These are phyloP conservation scores for Volvox africanus DNA, from an alignment of 139 green algal species.

Conservation along the genomic window DNA sequence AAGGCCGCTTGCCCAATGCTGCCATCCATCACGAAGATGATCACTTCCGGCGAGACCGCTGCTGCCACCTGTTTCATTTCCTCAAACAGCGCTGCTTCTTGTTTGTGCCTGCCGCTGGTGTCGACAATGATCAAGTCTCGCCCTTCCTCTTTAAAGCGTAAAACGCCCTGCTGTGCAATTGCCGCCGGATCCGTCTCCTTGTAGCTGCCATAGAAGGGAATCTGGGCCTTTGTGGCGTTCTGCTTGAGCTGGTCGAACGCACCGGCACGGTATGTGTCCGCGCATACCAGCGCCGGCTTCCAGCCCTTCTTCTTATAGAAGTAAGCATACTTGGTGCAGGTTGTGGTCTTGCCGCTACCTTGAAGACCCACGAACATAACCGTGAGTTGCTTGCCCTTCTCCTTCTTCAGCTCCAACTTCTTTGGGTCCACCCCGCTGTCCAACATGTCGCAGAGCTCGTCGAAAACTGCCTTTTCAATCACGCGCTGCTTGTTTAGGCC, in stretches of 20 bases:
- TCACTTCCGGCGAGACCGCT: slow-evolving; percentile 85
- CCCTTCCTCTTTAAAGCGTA: slow-evolving; percentile 84
- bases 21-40: slow-evolving; percentile 99
- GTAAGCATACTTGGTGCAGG: slow-evolving; percentile 97
- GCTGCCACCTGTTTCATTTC: slow-evolving; percentile 93
- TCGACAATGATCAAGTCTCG: slow-evolving; percentile 99
- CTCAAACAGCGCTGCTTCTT: slow-evolving; percentile 98
- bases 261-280: slow-evolving; percentile 97
- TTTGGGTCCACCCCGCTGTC: slow-evolving; percentile 78
- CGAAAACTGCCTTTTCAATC: slow-evolving; percentile 95
- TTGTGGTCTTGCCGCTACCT: slow-evolving; percentile 98
- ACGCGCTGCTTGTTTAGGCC: slow-evolving; percentile 96
- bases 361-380: slow-evolving; percentile 98
- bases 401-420: slow-evolving; percentile 88
- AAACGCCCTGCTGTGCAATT: slow-evolving; percentile 93
- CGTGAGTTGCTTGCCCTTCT: slow-evolving; percentile 90
- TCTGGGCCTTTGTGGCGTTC: slow-evolving; percentile 96
- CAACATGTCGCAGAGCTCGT: slow-evolving; percentile 91
- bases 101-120: slow-evolving; percentile 96
- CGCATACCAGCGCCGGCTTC: slow-evolving; percentile 97
- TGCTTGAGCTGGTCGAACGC: slow-evolving; percentile 99
- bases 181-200: slow-evolving; percentile 95
- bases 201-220: slow-evolving; percentile 95
- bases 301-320: slow-evolving; percentile 97
- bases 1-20: slow-evolving; percentile 96